A percentile compares a stretch with the other conserved stretches of the same genome.
Conservation (phyloP, 2,329 filamentous ascomycete genomes). For the Clarireedia hainanense region DNA sequence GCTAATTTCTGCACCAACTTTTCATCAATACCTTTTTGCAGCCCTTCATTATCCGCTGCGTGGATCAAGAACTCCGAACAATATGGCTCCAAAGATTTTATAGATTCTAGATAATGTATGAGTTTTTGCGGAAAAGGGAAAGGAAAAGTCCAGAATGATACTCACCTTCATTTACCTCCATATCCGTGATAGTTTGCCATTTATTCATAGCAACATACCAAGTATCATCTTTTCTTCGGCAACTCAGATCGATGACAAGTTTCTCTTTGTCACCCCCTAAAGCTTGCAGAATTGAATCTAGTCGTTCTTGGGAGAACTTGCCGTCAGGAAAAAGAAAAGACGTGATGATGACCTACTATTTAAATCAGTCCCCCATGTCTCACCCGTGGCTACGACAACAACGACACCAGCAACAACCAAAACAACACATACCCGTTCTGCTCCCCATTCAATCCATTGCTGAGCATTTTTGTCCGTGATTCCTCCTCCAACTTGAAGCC, state of each 20-base stretch:
- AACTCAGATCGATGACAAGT: conserved; percentile 93
- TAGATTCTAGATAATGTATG: conserved; percentile 53
- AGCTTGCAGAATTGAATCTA: conserved; percentile 65
- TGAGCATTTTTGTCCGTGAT: conserved; percentile 79
- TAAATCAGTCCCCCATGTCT: conserved; percentile 12
- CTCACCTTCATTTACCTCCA: conserved; percentile 81
- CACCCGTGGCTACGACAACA: background rate
- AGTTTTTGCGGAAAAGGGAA: conserved; percentile 6
- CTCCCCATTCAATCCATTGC: conserved; percentile 80
- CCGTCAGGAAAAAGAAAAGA: conserved; percentile 86
- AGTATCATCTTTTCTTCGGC: conserved; percentile 60
- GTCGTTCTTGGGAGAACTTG: conserved; percentile 67
- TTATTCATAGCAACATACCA: conserved; percentile 99
- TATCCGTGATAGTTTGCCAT: conserved; percentile 96
- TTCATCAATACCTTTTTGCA: conserved; percentile 87
- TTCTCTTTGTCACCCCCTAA: conserved; percentile 69
- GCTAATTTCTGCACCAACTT: conserved; percentile 69
- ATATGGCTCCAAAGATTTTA: conserved; percentile 74
- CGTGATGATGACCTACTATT: conserved; percentile 82
- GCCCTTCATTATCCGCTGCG: conserved; percentile 90
- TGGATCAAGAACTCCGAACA: conserved; percentile 97
- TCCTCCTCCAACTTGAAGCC: conserved; percentile 87
- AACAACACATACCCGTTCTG: conserved; percentile 63
- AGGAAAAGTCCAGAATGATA: background rate
- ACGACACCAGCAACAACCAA: background rate